These are phyloP conservation scores for Sordariomycetes sp. DNA, from an alignment of 2,329 filamentous ascomycete species.

Conservation along the genomic window DNA sequence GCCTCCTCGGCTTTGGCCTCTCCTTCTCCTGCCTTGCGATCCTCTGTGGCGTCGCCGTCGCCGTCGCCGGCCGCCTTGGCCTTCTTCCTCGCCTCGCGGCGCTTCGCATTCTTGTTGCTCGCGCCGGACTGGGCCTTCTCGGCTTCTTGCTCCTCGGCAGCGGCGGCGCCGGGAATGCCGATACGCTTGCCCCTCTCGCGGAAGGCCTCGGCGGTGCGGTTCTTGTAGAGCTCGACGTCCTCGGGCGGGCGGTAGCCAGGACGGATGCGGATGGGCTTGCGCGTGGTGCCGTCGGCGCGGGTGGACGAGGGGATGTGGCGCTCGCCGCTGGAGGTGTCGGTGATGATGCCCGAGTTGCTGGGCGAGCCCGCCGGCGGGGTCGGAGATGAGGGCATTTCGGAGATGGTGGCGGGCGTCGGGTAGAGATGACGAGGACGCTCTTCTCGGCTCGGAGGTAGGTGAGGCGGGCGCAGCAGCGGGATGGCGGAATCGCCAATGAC, in stretches of 20 bases:
- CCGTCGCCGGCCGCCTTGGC: slow-evolving; percentile 50
- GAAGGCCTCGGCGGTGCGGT: slow-evolving; percentile 76
- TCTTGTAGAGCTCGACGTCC: slow-evolving; percentile 94
- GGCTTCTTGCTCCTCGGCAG: neutral
- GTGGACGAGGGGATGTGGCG: slow-evolving; percentile 82
- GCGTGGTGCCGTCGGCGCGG: slow-evolving; percentile 80
- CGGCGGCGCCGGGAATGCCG: slow-evolving; percentile 2
- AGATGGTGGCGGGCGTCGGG: neutral
- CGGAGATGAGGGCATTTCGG: neutral
- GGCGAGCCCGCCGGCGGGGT: neutral
- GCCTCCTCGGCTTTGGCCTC: slow-evolving; percentile 27
- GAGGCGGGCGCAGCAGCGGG: neutral
- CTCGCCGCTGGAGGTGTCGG: slow-evolving; percentile 63
- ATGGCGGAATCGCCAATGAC: neutral
- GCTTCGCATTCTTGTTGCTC: slow-evolving; percentile 81
- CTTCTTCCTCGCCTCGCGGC: slow-evolving; percentile 44
- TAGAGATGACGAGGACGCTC: neutral
- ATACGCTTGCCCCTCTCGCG: slow-evolving; percentile 53
- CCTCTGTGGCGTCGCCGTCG: slow-evolving; percentile 48
- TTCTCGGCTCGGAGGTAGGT: neutral
- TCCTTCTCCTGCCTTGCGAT: slow-evolving; percentile 19
- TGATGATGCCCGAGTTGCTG: slow-evolving; percentile 56
- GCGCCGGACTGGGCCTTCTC: slow-evolving; percentile 27
- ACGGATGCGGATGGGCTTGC: slow-evolving; percentile 87
- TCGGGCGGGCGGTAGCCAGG: slow-evolving; percentile 91